Percentiles rank a stretch among this genome's conserved stretches.
phyloP scores from a whole-genome alignment of 2,329 filamentous ascomycete genomes.

The Whalleya microplaca region DNA sequence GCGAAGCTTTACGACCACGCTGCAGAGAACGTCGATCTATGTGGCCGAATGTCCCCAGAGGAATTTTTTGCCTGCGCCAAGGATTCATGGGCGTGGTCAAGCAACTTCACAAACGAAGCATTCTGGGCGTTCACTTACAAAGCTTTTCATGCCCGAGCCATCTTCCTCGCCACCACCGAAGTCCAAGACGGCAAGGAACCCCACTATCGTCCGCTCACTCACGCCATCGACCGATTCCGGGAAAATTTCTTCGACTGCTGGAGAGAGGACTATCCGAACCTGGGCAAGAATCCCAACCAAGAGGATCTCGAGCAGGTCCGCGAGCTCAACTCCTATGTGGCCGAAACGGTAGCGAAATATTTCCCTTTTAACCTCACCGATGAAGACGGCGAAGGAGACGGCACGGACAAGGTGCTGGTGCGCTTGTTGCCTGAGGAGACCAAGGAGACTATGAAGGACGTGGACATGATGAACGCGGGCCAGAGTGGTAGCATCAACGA shows the following conservation, averaged over 20 bases:
- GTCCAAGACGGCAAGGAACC: not conserved
- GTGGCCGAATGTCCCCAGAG: constrained; percentile 5
- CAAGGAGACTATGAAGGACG: too few relatives aligned
- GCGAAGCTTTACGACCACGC: constrained; percentile 20
- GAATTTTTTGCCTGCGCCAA: constrained; percentile 20
- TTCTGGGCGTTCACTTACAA: constrained; percentile 30
- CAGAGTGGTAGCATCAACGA: not conserved
- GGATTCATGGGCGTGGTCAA: constrained; percentile 16
- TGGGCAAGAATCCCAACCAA: not conserved
- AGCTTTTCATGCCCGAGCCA: constrained; percentile 19
- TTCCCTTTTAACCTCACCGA: constrained; percentile 17
- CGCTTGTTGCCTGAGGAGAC: not conserved
- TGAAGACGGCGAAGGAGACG: constrained; percentile 8
- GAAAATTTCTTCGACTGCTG: not conserved
- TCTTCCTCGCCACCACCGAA: constrained; percentile 12
- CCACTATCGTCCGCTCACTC: not conserved
- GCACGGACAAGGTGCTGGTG: constrained; percentile 4
- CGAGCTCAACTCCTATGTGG: not conserved
- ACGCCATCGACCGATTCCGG: constrained; percentile 11
- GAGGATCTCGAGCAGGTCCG: constrained; percentile 7
- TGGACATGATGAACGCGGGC: not conserved
- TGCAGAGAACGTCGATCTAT: constrained; percentile 8
- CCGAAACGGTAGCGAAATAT: not conserved
- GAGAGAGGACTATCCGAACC: not conserved
- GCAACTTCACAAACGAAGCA: constrained; percentile 7